These are phyloP conservation scores for Tolypocladium album DNA, from an alignment of 2,329 filamentous ascomycete genomes.

Conservation along the genomic window DNA sequence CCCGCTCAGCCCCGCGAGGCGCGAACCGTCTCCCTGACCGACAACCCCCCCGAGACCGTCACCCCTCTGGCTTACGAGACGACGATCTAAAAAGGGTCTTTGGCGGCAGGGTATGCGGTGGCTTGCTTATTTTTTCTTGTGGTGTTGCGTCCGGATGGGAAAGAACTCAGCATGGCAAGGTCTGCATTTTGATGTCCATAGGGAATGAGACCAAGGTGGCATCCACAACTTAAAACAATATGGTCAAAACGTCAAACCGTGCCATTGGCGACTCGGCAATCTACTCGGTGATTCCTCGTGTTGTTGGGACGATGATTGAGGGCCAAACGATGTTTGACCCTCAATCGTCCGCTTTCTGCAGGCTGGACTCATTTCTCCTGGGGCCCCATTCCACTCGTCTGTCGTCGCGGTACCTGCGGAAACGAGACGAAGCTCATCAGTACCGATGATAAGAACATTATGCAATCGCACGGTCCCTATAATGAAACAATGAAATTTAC, in stretches of 20 bases:
- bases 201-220: constrained; percentile 25
- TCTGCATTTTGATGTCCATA: constrained; percentile 31
- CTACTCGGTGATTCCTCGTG: not conserved
- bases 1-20: constrained; percentile 70
- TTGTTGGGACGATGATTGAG: not conserved
- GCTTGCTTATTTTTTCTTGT: constrained; percentile 28
- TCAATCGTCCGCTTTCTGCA: not conserved
- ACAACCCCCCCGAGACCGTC: constrained; percentile 84
- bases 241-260: not conserved
- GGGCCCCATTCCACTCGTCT: not conserved
- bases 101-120: constrained; percentile 13
- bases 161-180: constrained; percentile 32
- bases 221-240: constrained; percentile 11
- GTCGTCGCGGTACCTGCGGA: not conserved
- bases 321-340: not conserved
- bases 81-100: constrained; percentile 64
- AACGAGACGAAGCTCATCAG: not conserved
- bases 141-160: constrained; percentile 32
- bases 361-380: not conserved
- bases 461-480: too few species aligned
- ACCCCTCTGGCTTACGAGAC: constrained; percentile 94
- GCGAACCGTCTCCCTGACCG: constrained; percentile 67
- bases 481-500: too few species aligned
- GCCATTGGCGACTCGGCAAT: not conserved
- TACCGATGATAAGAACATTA: not conserved